Evolutionary conservation across 768 basidiomycete species (phyloP).

Genomic region (Pluteus cervinus): DNA sequence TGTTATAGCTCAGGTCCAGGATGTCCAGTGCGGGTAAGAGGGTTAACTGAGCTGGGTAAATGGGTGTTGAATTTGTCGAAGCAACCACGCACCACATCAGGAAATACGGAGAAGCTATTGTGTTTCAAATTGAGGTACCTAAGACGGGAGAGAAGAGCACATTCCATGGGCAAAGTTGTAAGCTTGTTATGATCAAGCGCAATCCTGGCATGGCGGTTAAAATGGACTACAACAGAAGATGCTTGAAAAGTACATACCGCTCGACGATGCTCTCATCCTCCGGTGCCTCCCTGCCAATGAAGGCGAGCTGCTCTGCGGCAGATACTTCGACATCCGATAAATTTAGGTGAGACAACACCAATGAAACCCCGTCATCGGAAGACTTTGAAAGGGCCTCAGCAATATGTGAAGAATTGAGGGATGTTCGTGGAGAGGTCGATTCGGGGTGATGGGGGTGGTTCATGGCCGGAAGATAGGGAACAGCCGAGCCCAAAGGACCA

Average conservation of each 20-base stretch:
- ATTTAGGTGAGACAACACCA: conserved; percentile 77
- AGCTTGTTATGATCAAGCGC: conserved; percentile 85
- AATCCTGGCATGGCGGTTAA: conserved; percentile 44
- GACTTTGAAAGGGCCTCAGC: conserved; percentile 60
- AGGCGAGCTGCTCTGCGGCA: conserved; percentile 74
- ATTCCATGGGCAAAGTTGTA: conserved; percentile 67
- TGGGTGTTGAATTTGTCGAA: conserved; percentile 7
- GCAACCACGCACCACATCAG: conserved; percentile 66
- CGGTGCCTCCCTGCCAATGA: conserved; percentile 41
- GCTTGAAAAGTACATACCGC: conserved; percentile 37
- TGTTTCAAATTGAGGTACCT: conserved; percentile 85
- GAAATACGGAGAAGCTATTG: conserved; percentile 79
- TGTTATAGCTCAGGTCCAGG: conserved; percentile 91
- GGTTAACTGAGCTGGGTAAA: conserved; percentile 77
- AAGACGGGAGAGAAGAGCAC: conserved; percentile 64
- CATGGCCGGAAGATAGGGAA: too few species aligned
- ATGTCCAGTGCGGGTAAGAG: conserved; percentile 86
- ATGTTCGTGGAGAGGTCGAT: conserved; percentile 23
- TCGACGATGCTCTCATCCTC: conserved; percentile 50
- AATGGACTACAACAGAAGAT: background rate
- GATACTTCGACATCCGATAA: conserved; percentile 70
- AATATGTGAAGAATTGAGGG: conserved; percentile 53
- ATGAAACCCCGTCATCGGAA: conserved; percentile 72
- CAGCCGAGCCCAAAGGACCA: too few species aligned
- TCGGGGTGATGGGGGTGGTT: conserved; percentile 6